phyloP scores from a whole-genome alignment of 192 early-diverging fungal species.

The Backusella circina region DNA sequence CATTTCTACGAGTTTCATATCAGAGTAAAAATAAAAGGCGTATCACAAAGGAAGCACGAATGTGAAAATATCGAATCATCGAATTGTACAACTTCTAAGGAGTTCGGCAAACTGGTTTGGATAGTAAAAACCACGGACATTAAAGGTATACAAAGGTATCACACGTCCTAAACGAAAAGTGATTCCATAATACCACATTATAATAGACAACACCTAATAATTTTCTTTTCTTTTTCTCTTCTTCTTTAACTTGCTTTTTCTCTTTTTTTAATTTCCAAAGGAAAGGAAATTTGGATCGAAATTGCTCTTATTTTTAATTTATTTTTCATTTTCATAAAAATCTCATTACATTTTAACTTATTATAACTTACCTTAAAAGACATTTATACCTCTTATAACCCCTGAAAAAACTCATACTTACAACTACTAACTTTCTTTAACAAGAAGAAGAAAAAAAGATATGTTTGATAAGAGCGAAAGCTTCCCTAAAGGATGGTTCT shows the following conservation, averaged over 20 bases:
- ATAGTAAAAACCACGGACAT: neutral
- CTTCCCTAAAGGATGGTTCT: constrained; percentile 37
- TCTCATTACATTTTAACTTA: neutral
- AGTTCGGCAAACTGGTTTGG: neutral
- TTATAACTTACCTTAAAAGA: neutral
- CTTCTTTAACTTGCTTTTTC: neutral
- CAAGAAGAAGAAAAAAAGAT: neutral
- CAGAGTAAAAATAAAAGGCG: neutral
- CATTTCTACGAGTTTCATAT: neutral
- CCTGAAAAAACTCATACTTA: neutral
- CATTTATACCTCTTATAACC: constrained; percentile 5
- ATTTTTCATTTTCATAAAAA: constrained; percentile 1
- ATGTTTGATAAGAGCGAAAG: constrained; percentile 18
- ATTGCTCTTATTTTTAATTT: neutral
- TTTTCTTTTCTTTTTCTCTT: neutral
- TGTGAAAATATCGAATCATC: constrained; percentile 8
- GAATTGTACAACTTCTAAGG: neutral
- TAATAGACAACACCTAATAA: neutral
- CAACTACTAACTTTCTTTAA: neutral
- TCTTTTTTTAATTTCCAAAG: neutral
- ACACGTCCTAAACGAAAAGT: neutral
- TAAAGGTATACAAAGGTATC: neutral
- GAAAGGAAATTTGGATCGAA: constrained; percentile 2
- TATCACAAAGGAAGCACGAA: constrained; percentile 10
- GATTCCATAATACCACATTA: neutral